Evolutionary conservation across 176 grass and related monocot genomes (phyloP).

Genomic region (Oryza longistaminata): DNA sequence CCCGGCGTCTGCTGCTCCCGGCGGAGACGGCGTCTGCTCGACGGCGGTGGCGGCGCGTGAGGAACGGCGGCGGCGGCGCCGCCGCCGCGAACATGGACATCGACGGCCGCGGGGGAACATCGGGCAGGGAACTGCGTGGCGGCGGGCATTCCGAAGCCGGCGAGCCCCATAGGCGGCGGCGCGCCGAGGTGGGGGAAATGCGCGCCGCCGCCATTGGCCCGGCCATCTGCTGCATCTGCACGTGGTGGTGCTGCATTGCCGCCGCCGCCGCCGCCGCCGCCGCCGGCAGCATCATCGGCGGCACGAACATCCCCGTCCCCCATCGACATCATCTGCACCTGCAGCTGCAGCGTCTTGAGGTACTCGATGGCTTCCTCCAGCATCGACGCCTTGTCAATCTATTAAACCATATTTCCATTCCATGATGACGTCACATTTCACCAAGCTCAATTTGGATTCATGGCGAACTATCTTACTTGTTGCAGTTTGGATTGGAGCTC

Average conservation of each 20-base stretch:
- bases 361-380: conserved; percentile 84
- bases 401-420: not conserved
- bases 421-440: not conserved
- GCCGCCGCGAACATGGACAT: conserved; percentile 16
- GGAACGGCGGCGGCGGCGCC: not conserved
- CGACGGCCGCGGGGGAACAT: not conserved
- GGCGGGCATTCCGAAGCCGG: conserved; percentile 32
- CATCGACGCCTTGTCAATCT: conserved; percentile 85
- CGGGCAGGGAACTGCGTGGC: conserved; percentile 25
- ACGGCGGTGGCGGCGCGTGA: not conserved
- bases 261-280: conserved; percentile 21
- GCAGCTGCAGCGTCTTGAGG: conserved; percentile 68
- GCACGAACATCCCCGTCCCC: conserved; percentile 34
- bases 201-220: not conserved
- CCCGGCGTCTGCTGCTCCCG: not conserved
- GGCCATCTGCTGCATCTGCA: conserved; percentile 38
- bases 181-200: conserved; percentile 35
- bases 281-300: conserved; percentile 33
- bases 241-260: conserved; percentile 38
- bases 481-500: conserved; percentile 61
- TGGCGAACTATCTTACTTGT: conserved; percentile 33
- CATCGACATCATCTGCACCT: conserved; percentile 69
- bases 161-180: conserved; percentile 26
- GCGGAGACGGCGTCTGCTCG: not conserved
- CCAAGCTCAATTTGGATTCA: too few relatives aligned